Evolutionary conservation across 1,284 basidiomycete species (phyloP), one percentile per base, ranked within the genome.

Genomic region (Cryptococcus floricola): DNA sequence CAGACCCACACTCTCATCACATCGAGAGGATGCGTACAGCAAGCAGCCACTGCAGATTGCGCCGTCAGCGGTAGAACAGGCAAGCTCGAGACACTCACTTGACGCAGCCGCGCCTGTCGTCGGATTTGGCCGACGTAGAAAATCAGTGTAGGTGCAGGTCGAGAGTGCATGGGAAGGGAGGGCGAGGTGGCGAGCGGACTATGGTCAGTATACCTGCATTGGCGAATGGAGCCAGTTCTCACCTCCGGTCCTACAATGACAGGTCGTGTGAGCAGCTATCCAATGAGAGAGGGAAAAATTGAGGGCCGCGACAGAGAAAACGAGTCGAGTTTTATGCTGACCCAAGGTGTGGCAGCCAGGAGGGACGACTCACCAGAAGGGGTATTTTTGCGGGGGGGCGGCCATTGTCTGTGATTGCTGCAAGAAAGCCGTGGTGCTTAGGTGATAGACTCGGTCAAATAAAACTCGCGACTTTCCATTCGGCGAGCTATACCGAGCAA

Each of bases 1-100:
- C 4, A 14, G 4, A 58, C 74, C 50, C 58, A 91, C 89, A 92
- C 88, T 84, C 91, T 88, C 57, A 88, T 86, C 54, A 91, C 80
- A 74, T 93, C 90, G 48, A 92, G 77, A 31, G 90, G 90, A 78
- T 93, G 90, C 0, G 89, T 92, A 70, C 84, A 88, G 65, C 83
- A 86, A 51, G 89, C 87, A 41, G 90, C 89, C 85, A 91, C 89
- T 92, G 60, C 4, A 27, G 3, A 3, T 12, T 18, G 5, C 18
- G n/a, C 10, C 25, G 39, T 64, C 54, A 64, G 58, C 56, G 9
- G 23, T 37, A 18, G n/a, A 9, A 16, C 39, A 45, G 10, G 31
- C 31, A 34, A 5, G 31, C 31, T 34, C 31, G 3, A 19, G 25
- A 50, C 18, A 68, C 67, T 47, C 41, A 67, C 67, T 67, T 18